These are phyloP conservation scores for Penicillium sumatraense DNA, from an alignment of 2,329 filamentous ascomycete genomes.

Conservation along the genomic window DNA sequence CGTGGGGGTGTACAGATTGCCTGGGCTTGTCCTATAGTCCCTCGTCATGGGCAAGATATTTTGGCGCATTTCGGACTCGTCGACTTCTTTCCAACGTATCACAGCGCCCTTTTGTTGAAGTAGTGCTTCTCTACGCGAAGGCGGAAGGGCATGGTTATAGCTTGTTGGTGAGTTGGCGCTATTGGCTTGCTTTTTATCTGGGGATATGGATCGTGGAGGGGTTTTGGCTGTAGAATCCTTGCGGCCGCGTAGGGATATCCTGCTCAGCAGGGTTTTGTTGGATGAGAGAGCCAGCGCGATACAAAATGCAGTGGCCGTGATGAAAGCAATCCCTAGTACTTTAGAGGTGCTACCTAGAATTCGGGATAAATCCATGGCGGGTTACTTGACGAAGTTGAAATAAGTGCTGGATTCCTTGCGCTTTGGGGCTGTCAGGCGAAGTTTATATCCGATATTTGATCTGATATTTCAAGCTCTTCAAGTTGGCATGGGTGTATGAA, in stretches of 20 bases:
- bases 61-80: constrained; percentile 38
- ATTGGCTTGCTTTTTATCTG: constrained; percentile 48
- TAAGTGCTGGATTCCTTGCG: too few relatives aligned
- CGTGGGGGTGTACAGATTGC: constrained; percentile 62
- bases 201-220: constrained; percentile 59
- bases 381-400: constrained; percentile 3
- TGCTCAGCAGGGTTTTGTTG: constrained; percentile 45
- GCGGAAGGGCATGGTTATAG: constrained; percentile 58
- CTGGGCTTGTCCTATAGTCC: constrained; percentile 43
- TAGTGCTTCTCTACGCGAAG: constrained; percentile 55
- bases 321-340: constrained; percentile 26
- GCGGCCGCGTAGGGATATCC: constrained; percentile 45
- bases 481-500: not conserved
- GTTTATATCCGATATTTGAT: not conserved
- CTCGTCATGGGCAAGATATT: constrained; percentile 46
- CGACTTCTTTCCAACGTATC: constrained; percentile 29
- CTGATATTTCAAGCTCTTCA: too few relatives aligned
- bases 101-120: constrained; percentile 30
- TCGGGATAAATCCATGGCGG: constrained; percentile 24
- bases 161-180: constrained; percentile 34
- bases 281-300: constrained; percentile 36
- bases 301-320: constrained; percentile 30
- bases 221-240: constrained; percentile 55
- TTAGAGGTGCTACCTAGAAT: constrained; percentile 26
- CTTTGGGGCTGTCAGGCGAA: constrained; percentile 6